Base-by-base conservation (phyloP, 2,329 filamentous ascomycete genomes). In the Drechslera avenae region DNA sequence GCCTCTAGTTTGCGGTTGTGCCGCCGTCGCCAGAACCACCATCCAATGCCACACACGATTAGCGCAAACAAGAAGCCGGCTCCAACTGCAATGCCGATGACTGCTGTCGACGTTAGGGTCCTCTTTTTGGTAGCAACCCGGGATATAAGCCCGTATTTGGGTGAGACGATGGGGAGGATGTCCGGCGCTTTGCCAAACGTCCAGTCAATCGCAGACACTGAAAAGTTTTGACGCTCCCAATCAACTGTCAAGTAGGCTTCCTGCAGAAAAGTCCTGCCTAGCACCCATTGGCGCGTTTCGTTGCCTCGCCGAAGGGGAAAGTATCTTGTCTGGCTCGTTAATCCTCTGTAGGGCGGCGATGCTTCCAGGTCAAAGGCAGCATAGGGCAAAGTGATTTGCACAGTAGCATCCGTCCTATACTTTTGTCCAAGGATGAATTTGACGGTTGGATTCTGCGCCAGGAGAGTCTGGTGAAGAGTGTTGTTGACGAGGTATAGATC, bases 231-330 rank as follows among this genome's bases (percentile, higher is more conserved):
- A 10, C 76, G 71, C 54, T 81, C 78, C 69, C 76, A 81, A 52
- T 81, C 77, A 5, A 79, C 77, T 3, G 70, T 73, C 39, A 81
- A 52, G 53, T 81, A 81, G 2, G 86, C 81, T 69, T 90, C 87
- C 66, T 90, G 88, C 46, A 91, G 73, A 57, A 90, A 90, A 0
- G 83, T 81, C 28, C 86, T 80, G 6, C 88, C 88, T 30, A 90
- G 79, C 10, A 86, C 81, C 67, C 83, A 81, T 56, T 84, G 79
- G 12, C 76, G 76, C 30, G 79, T 78, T 49, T 81, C 78, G 16
- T 78, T 64, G 9, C 82, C 76, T 51, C 81, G 81, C 60, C 83
- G 80, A 43, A 91, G 76, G 3, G 87, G 86, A 52, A 90, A 90
- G 64, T 90, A 90, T 9, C 40, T 81, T 1, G 83, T 84, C 35